Conservation (phyloP, 1,284 basidiomycete genomes). For the Ceratobasidium sp. region DNA sequence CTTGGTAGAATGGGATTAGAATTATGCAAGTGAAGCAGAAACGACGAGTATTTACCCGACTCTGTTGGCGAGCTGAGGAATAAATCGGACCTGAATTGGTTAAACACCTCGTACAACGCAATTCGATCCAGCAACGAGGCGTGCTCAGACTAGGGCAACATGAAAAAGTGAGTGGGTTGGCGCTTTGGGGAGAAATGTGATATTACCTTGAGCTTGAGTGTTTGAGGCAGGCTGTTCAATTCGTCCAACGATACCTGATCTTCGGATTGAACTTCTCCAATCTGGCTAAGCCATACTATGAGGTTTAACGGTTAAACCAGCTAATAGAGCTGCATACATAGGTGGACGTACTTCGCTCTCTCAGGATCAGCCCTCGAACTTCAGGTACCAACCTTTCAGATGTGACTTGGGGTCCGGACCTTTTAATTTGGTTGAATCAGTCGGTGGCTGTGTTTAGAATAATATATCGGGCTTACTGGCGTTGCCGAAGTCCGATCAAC, state of each 20-base stretch:
- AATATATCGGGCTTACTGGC: slow-evolving; percentile 46
- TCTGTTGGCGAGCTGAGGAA: slow-evolving; percentile 88
- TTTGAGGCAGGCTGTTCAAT: slow-evolving; percentile 62
- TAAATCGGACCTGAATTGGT: slow-evolving; percentile 83
- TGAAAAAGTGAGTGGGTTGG: background rate
- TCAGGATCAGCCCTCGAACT: slow-evolving; percentile 74
- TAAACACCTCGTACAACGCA: slow-evolving; percentile 78
- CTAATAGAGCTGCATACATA: slow-evolving; percentile 19
- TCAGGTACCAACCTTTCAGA: slow-evolving; percentile 74
- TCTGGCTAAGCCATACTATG: slow-evolving; percentile 76
- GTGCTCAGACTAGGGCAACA: slow-evolving; percentile 70
- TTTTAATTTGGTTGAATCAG: background rate
- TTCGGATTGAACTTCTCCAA: slow-evolving; percentile 69
- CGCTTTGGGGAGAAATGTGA: slow-evolving; percentile 5
- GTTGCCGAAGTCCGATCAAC: slow-evolving; percentile 45
- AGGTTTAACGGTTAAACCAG: slow-evolving; percentile 42
- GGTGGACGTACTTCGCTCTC: slow-evolving; percentile 75
- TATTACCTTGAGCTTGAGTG: slow-evolving; percentile 68
- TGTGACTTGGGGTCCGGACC: slow-evolving; percentile 47
- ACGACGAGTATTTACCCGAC: slow-evolving; percentile 70
- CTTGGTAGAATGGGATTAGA: slow-evolving; percentile 59
- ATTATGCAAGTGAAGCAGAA: background rate
- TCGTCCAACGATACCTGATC: slow-evolving; percentile 58
- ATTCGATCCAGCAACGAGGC: slow-evolving; percentile 78
- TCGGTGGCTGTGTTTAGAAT: background rate